Percentiles rank a stretch among this genome's conserved stretches.
phyloP scores from a whole-genome alignment of 1,284 basidiomycete species.

The Cryptococcus sp. region DNA sequence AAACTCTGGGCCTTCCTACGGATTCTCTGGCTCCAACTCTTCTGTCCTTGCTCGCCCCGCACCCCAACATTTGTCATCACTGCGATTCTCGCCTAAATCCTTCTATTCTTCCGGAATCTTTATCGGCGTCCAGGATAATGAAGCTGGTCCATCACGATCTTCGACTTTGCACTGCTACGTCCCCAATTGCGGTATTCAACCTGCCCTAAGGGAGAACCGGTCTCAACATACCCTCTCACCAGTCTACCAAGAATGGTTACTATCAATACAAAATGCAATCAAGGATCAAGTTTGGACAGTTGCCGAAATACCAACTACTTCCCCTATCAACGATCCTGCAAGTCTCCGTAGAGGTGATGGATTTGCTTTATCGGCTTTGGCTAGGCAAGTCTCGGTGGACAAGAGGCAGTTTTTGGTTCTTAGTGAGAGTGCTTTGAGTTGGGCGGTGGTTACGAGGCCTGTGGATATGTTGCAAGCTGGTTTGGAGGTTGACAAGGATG shows the following conservation, averaged over 20 bases:
- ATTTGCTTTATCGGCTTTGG: constrained; percentile 28
- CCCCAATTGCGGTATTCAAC: constrained; percentile 30
- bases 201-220: constrained; percentile 35
- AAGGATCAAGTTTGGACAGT: constrained; percentile 81
- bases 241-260: constrained; percentile 31
- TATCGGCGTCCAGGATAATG: constrained; percentile 29
- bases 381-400: constrained; percentile 26
- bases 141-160: constrained; percentile 13
- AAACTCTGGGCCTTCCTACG: background rate
- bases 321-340: constrained; percentile 20
- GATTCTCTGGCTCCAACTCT: background rate
- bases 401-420: constrained; percentile 38
- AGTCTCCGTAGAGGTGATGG: constrained; percentile 16
- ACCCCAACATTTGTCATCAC: constrained; percentile 26
- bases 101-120: constrained; percentile 42
- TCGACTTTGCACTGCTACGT: constrained; percentile 28
- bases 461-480: constrained; percentile 38
- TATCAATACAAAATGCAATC: constrained; percentile 53
- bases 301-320: constrained; percentile 43
- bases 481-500: constrained; percentile 36
- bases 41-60: constrained; percentile 5
- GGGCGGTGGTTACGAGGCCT: constrained; percentile 30
- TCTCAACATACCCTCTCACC: constrained; percentile 20
- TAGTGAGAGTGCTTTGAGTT: constrained; percentile 35
- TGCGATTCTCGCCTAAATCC: constrained; percentile 18